These are phyloP conservation scores for Didymella segeticola DNA, from an alignment of 2,329 filamentous ascomycete species.

Conservation along the genomic window DNA sequence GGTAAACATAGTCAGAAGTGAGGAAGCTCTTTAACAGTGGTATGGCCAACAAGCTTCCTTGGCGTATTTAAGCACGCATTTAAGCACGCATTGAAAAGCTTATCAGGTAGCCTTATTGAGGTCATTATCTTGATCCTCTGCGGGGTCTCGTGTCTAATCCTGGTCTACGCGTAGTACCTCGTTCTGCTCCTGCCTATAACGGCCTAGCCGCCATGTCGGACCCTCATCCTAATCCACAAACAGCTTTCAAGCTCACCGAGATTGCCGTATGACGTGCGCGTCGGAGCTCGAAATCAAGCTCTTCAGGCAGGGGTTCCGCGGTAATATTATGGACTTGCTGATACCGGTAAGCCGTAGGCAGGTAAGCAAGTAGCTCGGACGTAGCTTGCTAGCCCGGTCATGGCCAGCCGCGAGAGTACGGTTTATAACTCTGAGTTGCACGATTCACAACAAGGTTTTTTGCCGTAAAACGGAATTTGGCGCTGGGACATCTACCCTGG, in stretches of 20 bases:
- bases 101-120: slow-evolving; percentile 9
- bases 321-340: background rate
- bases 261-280: slow-evolving; percentile 3
- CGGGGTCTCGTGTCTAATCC: slow-evolving; percentile 6
- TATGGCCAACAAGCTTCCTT: slow-evolving; percentile 20
- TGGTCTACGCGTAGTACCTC: slow-evolving; percentile 3
- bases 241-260: background rate
- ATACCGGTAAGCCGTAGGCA: slow-evolving; percentile 1
- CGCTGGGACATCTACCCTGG: too few relatives aligned
- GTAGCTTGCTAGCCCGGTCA: too few relatives aligned
- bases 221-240: slow-evolving; percentile 7
- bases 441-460: too few relatives aligned
- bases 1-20: slow-evolving; percentile 17
- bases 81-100: slow-evolving; percentile 23
- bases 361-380: background rate
- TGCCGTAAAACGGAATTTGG: too few relatives aligned
- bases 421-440: too few relatives aligned
- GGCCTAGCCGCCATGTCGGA: slow-evolving; percentile 17
- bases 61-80: slow-evolving; percentile 22
- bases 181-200: slow-evolving; percentile 23
- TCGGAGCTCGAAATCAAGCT: background rate
- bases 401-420: too few relatives aligned
- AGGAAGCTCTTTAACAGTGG: background rate
- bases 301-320: background rate
- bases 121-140: slow-evolving; percentile 19